phyloP scores from a whole-genome alignment of 1,139 yeast species.

The Barnettozyma hawaiiensis region DNA sequence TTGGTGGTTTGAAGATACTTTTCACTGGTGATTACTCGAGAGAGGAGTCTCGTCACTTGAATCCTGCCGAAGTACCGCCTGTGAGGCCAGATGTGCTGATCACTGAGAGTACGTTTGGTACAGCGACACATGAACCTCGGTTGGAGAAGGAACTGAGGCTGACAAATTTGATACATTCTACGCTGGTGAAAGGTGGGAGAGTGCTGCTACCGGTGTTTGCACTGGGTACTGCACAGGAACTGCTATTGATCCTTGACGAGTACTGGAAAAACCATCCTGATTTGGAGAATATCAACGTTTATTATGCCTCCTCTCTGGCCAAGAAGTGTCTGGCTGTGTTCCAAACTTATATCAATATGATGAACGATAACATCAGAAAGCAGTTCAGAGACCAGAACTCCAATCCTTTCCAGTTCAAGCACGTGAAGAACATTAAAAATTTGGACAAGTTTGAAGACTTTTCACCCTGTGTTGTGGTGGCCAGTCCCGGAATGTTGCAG shows the following conservation, averaged over 20 bases:
- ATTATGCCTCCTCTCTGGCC: constrained; percentile 90
- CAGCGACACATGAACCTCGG: constrained; percentile 94
- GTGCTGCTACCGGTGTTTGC: constrained; percentile 94
- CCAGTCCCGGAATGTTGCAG: constrained; percentile 97
- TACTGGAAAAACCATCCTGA: constrained; percentile 88
- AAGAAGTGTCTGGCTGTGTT: constrained; percentile 96
- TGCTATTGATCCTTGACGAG: constrained; percentile 82
- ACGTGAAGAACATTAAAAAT: constrained; percentile 71
- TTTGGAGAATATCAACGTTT: constrained; percentile 74
- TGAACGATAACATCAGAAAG: constrained; percentile 85
- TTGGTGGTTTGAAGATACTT: constrained; percentile 82
- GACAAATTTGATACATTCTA: constrained; percentile 77
- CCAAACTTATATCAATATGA: constrained; percentile 93
- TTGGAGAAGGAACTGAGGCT: constrained; percentile 76
- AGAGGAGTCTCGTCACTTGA: constrained; percentile 92
- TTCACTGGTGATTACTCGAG: constrained; percentile 97
- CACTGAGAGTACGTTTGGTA: constrained; percentile 95
- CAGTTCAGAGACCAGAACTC: constrained; percentile 69
- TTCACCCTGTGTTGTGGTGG: constrained; percentile 94
- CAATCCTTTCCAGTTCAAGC: constrained; percentile 89
- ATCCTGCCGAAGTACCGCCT: constrained; percentile 93
- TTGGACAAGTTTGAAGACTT: constrained; percentile 84
- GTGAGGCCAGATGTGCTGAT: constrained; percentile 83
- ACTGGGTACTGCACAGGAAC: constrained; percentile 92
- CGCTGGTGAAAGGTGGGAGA: constrained; percentile 84